Base-by-base conservation (phyloP, 2,329 filamentous ascomycete genomes). In the Aspergillus sp. region DNA sequence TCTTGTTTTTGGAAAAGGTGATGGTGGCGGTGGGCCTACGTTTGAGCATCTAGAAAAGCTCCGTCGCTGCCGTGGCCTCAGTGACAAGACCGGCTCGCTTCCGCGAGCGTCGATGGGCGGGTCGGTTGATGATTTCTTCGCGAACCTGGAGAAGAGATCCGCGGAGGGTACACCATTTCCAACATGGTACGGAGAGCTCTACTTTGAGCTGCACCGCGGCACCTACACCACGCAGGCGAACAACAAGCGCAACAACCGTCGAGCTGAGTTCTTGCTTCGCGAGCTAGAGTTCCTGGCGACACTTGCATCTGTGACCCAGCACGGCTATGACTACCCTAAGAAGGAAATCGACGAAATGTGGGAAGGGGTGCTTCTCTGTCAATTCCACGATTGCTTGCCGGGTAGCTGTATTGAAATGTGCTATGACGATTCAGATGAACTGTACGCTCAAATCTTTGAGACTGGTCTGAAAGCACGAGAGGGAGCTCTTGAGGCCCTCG, bases 221-320 rank as follows among this genome's bases (percentile, higher is more conserved):
- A 98, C 93, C 12, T 98, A 98, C 77, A 99, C 95, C 3, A 97
- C 93, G 0, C 93, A 98, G 74, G 89, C 93, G 59, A 96, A 97
- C 78, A 99, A 96, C 80, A 99, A 99, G 79, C 86, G 86, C 66
- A 93, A 96, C 79, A 99, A 98, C 73, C 86, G 95, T 54, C 89
- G 88, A 70, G 83, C 91, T 0, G 95, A 99, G 75, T 86, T 89
- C 53, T 75, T 96, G 77, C 82, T 99, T 53, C 89, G 92, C 47
- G 91, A 96, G 62, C 82, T 98, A 55, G 95, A 99, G 74, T 87
- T 90, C 63, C 80, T 98, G 37, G 91, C 93, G 7, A 96, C 95
- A 0, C 78, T 96, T 64, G 92, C 91, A 5, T 95, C 89, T 2
- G 78, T 98, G 61, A 86, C 86, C 66, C 58, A 66, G 30, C 80